phyloP scores from a whole-genome alignment of 2,329 filamentous ascomycete genomes.

The Colletotrichum noveboracense region DNA sequence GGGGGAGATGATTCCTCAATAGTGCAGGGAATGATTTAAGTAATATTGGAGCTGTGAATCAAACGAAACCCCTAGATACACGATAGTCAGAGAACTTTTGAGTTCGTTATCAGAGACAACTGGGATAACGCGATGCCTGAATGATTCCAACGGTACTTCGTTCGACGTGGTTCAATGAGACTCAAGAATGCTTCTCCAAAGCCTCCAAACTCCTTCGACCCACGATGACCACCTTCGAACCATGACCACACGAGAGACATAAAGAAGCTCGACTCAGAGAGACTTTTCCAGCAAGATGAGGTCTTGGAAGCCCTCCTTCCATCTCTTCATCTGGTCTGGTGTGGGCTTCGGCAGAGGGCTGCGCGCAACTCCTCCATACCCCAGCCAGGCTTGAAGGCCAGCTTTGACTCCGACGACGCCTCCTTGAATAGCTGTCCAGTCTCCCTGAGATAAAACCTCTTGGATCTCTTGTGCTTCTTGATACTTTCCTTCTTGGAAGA shows the following conservation, averaged over 20 bases:
- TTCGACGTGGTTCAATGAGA: background rate
- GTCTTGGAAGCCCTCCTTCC: conserved; percentile 62
- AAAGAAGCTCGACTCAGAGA: conserved; percentile 32
- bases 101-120: background rate
- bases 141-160: background rate
- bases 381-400: conserved; percentile 68
- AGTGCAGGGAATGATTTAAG: background rate
- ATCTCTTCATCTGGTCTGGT: conserved; percentile 50
- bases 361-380: conserved; percentile 63
- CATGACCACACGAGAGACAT: background rate
- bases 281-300: conserved; percentile 57
- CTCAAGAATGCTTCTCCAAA: background rate
- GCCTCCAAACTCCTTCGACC: background rate
- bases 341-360: conserved; percentile 58
- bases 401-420: conserved; percentile 77
- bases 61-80: background rate
- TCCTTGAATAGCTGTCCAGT: conserved; percentile 75
- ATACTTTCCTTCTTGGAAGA: conserved; percentile 63
- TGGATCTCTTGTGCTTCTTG: conserved; percentile 56
- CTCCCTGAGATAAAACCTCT: conserved; percentile 68
- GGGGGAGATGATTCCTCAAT: background rate
- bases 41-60: background rate
- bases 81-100: background rate
- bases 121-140: background rate
- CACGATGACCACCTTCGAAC: background rate